Base-by-base conservation (phyloP, 495 filamentous ascomycete genomes). In the Lophium mytilinum region DNA sequence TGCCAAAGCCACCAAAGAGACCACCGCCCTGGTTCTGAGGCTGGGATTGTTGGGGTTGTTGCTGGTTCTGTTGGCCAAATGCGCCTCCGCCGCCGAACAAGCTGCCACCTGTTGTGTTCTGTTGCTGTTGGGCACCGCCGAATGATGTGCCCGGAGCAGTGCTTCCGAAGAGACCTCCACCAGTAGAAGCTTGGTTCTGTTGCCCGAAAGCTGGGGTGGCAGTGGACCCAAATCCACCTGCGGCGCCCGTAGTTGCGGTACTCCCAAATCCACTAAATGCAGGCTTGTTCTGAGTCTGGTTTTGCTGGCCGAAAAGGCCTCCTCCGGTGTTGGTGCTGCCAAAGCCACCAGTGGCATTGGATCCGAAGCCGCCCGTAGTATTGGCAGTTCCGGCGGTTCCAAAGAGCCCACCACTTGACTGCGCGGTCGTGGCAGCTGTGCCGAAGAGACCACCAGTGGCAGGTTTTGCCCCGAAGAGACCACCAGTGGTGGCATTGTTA, bases 231-330 rank as follows among this genome's bases (percentile, higher is more conserved):
- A 54, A 52, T 4, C 50, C 55, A 34, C 55, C 48, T 14, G 42
- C 49, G 18, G 60, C 41, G 35, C 24, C 41, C 12, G 34, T 55
- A 14, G 45, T 51, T 10, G 34, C 45, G 14, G 17, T 52, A 4
- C 33, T 49, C 14, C 49, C 50, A 30, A 52, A 49, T 12, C 53
- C 57, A 24, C 56, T 54, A 50, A 61, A 62, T 9, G 57, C 60
- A 19, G 61, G 52, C 52, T 64, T 64, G 35, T 53, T 53, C 42
- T 64, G 61, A 48, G 43, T 53, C 39, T 63, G 61, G 34, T 55
- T 60, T 19, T 61, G 58, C 24, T 70, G 69, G 11, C 84, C 85
- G 66, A 88, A 87, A 18, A 80, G 64, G 21, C 73, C 68, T 18
- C 72, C 75, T 47, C 80, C 75, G 17, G 81, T 67, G 0, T 79